Conservation (phyloP, 2,329 filamentous ascomycete genomes). For the Ophiocordyceps sinensis region DNA sequence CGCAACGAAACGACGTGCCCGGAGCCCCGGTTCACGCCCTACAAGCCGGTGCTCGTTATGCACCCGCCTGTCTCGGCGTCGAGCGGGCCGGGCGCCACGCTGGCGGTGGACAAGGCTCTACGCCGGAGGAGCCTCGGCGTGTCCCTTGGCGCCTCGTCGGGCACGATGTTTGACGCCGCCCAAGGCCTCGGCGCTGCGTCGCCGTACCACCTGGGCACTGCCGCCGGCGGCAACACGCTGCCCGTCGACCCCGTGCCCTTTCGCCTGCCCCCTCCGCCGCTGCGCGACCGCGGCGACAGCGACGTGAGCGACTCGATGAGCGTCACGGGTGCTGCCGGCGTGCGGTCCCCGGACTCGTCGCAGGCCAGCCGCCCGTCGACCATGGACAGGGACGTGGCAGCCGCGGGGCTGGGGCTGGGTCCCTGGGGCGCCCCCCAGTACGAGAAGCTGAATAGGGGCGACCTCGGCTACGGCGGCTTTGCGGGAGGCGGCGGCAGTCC, state of each 20-base stretch:
- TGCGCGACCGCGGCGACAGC: constrained; percentile 16
- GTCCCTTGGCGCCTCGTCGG: constrained; percentile 16
- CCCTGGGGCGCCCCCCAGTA: constrained; percentile 29
- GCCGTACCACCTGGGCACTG: constrained; percentile 3
- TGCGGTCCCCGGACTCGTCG: constrained; percentile 13
- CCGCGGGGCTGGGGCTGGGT: neutral
- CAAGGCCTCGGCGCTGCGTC: constrained; percentile 8
- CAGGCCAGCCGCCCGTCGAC: constrained; percentile 19
- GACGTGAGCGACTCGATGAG: constrained; percentile 15
- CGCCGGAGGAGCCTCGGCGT: constrained; percentile 43
- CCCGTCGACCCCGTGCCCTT: constrained; percentile 39
- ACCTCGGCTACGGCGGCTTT: constrained; percentile 47
- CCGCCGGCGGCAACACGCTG: constrained; percentile 15
- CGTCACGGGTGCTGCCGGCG: constrained; percentile 5
- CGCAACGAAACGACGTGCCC: constrained; percentile 81
- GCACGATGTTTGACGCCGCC: constrained; percentile 19
- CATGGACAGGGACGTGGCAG: constrained; percentile 10
- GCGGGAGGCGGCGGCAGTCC: constrained; percentile 27
- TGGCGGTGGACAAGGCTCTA: constrained; percentile 45
- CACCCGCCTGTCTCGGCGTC: constrained; percentile 20
- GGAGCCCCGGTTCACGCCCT: constrained; percentile 73
- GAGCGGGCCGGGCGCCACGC: constrained; percentile 29
- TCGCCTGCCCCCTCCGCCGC: constrained; percentile 17
- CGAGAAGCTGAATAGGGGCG: constrained; percentile 53
- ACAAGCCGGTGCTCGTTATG: constrained; percentile 53